Evolutionary conservation across 2,329 filamentous ascomycete genomes (phyloP).

Genomic region (Acephala macrosclerotiorum): DNA sequence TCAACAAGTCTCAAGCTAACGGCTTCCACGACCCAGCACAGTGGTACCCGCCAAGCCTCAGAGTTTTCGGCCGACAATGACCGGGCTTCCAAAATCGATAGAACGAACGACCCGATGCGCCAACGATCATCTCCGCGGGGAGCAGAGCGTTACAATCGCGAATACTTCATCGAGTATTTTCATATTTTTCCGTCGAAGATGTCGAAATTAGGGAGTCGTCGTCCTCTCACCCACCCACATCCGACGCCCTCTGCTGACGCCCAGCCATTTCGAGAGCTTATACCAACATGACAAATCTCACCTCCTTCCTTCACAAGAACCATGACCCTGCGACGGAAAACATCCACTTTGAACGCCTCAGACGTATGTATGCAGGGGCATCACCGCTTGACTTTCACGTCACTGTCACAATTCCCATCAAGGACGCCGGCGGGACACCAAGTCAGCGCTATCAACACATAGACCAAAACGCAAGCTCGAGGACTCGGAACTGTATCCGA

Average conservation of each 20-base stretch:
- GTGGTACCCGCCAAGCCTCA: background rate
- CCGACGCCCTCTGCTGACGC: background rate
- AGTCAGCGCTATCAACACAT: background rate
- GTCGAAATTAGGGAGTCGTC: background rate
- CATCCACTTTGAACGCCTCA: background rate
- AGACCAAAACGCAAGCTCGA: background rate
- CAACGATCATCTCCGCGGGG: background rate
- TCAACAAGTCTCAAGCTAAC: background rate
- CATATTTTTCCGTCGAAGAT: background rate
- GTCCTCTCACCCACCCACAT: background rate
- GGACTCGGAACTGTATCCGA: constrained; percentile 13
- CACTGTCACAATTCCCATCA: background rate
- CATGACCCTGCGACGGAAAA: background rate
- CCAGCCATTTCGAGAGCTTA: background rate
- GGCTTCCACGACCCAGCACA: background rate
- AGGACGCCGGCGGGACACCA: background rate
- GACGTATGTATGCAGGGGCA: background rate
- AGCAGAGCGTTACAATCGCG: background rate
- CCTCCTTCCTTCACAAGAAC: background rate
- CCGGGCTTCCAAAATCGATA: background rate
- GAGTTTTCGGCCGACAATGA: background rate
- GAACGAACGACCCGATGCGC: background rate
- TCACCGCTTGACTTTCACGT: background rate
- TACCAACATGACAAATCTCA: background rate
- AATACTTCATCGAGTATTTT: background rate